Base-by-base conservation (phyloP, 805 yeast genomes). In the Pichia californica region DNA sequence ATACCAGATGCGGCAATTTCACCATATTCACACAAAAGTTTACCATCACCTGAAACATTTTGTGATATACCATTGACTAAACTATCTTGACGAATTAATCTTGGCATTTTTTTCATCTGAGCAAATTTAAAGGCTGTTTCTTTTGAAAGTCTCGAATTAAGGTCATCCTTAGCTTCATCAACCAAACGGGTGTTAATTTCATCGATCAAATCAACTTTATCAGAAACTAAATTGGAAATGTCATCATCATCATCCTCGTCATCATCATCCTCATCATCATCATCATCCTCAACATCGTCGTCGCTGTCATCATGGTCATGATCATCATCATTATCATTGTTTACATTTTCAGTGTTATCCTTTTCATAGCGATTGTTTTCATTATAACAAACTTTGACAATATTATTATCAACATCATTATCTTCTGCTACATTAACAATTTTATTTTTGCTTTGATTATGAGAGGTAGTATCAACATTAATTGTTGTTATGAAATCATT, bases 1-100 rank as follows among this genome's bases (percentile, higher is more conserved):
- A 77, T 71, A 10, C 86, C 86, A 3, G 83, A 75, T 3, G 85
- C 86, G 31, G 74, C 74, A 41, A 79, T 69, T 51, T 79, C 83
- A 40, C 72, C 75, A 52, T 68, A 74, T 39, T 68, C 73, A 36
- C 61, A 61, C 31, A 58, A 49, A 19, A 56, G 44, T 44, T 56
- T 55, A 26, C 48, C 46, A 18, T 53, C 59, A 15, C 43, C 38
- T n/a, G 31, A 18, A 13, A 29, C 37, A 7, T 34, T 35, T 11
- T 36, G 38, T 27, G 49, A 38, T 13, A 38, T 31, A 6, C 25
- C 27, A 13, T 30, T 40, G 9, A 44, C 26, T n/a, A 31, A 21
- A 21, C 40, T 44, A 27, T 44, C 61, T 29, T 59, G 54, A 27
- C 46, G 41, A 13, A 57, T 44, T 15, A 44, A 48, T 14, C 53